Conservation (phyloP, 1,284 basidiomycete species). For the Melampsora americana region DNA sequence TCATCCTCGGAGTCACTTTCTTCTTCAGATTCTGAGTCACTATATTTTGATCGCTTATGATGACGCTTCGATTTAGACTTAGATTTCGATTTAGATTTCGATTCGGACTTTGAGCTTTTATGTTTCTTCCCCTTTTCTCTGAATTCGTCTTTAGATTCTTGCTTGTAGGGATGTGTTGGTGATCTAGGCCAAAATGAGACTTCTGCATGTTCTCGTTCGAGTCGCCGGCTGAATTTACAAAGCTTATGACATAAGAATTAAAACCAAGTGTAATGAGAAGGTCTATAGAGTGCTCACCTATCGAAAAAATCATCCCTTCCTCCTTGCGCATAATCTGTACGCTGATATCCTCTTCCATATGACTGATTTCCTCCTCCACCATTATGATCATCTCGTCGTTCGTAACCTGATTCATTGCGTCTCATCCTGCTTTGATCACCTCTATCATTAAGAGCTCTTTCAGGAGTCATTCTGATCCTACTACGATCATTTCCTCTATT, state of each 20-base stretch:
- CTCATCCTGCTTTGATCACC: background rate
- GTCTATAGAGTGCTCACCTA: background rate
- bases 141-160: constrained; percentile 3
- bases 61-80: constrained; percentile 1
- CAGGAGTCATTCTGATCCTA: constrained; percentile 13
- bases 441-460: constrained; percentile 22
- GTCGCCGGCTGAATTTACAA: constrained; percentile 4
- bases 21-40: background rate
- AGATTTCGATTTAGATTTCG: constrained; percentile 1
- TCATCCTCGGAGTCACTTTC: constrained; percentile 7
- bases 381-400: background rate
- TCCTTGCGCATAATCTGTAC: constrained; percentile 22
- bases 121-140: constrained; percentile 9
- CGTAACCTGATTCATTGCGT: background rate
- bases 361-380: background rate
- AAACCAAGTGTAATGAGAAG: background rate
- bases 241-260: background rate
- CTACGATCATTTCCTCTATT: constrained; percentile 12
- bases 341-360: background rate
- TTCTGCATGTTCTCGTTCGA: constrained; percentile 23
- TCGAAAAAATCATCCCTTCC: constrained; percentile 40
- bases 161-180: constrained; percentile 17
- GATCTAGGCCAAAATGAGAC: constrained; percentile 30
- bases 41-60: constrained; percentile 6
- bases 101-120: constrained; percentile 6